Percentiles rank a stretch among this genome's conserved stretches.
These are phyloP conservation scores for Penicillium riverlandense DNA, from an alignment of 495 filamentous ascomycete species.

Conservation along the genomic window DNA sequence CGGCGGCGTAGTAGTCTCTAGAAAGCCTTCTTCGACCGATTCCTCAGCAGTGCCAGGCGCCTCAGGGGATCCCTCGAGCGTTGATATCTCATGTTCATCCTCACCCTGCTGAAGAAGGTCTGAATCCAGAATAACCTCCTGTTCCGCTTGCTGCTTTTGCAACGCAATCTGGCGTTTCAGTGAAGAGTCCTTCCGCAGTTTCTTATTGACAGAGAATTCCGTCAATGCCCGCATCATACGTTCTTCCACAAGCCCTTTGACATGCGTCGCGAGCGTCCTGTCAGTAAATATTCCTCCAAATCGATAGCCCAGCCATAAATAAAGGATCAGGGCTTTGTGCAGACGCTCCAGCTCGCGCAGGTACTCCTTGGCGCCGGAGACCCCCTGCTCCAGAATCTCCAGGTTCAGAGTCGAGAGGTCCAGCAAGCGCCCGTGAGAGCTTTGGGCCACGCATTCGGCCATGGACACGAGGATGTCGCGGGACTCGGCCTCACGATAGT, in stretches of 20 bases:
- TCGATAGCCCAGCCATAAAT: slow-evolving; percentile 75
- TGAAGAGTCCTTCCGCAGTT: slow-evolving; percentile 35
- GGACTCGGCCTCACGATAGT: slow-evolving; percentile 9
- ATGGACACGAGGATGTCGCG: slow-evolving; percentile 45
- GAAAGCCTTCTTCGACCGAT: slow-evolving; percentile 6
- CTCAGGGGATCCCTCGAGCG: too few species aligned
- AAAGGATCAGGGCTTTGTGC: slow-evolving; percentile 76
- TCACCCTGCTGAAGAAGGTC: too few species aligned
- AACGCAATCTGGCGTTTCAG: slow-evolving; percentile 34
- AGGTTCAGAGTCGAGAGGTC: slow-evolving; percentile 58
- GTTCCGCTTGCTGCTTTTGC: slow-evolving; percentile 29
- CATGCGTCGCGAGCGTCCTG: slow-evolving; percentile 68
- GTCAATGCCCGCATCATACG: slow-evolving; percentile 64
- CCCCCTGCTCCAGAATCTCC: slow-evolving; percentile 55
- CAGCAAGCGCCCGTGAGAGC: slow-evolving; percentile 54
- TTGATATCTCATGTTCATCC: too few species aligned
- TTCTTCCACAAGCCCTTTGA: slow-evolving; percentile 71
- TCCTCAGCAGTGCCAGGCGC: neutral
- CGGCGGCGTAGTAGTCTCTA: neutral
- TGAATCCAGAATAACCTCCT: slow-evolving; percentile 11
- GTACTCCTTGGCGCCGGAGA: slow-evolving; percentile 39
- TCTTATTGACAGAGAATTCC: slow-evolving; percentile 45
- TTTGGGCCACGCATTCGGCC: slow-evolving; percentile 59
- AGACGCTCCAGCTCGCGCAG: slow-evolving; percentile 62
- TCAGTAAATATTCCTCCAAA: slow-evolving; percentile 73